Percentiles rank a stretch among this genome's conserved stretches.
Conservation (phyloP, 305 asterid species). For the Fraxinus ornus region DNA sequence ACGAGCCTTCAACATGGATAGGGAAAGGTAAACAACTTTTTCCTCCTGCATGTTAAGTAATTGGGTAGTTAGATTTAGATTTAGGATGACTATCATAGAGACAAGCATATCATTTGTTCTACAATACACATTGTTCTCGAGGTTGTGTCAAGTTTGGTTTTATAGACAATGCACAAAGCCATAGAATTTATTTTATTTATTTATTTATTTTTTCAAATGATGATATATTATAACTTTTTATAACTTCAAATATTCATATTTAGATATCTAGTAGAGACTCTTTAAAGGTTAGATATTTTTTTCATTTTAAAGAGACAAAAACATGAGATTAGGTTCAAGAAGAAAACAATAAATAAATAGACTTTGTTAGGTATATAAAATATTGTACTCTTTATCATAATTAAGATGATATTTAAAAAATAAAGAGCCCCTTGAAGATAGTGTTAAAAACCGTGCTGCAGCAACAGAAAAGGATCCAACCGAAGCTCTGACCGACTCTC, state of each 20-base stretch:
- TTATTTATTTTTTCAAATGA: not conserved
- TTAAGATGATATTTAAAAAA: not conserved
- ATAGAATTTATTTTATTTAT: not conserved
- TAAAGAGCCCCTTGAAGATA: too few relatives aligned
- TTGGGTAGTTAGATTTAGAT: not conserved
- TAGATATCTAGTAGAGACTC: not conserved
- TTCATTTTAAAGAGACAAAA: not conserved
- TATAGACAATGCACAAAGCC: not conserved
- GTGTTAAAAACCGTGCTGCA: too few relatives aligned
- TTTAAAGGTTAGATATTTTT: not conserved
- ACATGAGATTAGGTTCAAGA: not conserved
- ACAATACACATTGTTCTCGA: not conserved
- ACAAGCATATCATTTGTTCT: conserved; percentile 4
- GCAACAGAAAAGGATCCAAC: too few relatives aligned
- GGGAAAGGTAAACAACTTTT: conserved; percentile 69
- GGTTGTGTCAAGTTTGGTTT: conserved; percentile 4
- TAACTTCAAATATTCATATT: not conserved
- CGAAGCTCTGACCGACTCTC: too few relatives aligned
- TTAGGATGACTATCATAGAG: not conserved
- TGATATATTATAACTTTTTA: not conserved
- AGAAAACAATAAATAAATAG: not conserved
- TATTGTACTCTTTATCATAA: not conserved
- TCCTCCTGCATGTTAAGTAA: conserved; percentile 3
- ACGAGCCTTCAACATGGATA: conserved; percentile 96
- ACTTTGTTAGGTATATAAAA: not conserved